These are phyloP conservation scores for Metarhizium album DNA, from an alignment of 2,329 filamentous ascomycete genomes.

Conservation along the genomic window DNA sequence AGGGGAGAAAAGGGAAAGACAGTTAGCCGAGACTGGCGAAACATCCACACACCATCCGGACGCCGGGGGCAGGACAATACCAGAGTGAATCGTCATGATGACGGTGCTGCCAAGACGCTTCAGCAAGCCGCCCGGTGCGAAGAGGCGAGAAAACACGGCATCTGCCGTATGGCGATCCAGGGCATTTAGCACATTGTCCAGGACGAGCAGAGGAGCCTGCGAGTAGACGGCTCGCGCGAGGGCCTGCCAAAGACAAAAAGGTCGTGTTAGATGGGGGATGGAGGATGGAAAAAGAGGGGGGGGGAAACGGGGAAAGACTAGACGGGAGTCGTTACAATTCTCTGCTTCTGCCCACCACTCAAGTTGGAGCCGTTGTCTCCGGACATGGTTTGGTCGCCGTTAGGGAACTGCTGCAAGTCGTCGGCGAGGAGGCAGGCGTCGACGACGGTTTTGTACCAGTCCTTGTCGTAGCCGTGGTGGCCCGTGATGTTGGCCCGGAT, in stretches of 20 bases:
- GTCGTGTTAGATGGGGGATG: not conserved
- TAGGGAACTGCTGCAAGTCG: conserved; percentile 17
- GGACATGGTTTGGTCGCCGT: conserved; percentile 20
- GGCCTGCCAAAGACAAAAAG: conserved; percentile 10
- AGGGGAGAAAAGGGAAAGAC: too few species aligned
- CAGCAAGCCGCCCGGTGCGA: conserved; percentile 3
- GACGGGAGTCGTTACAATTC: too few species aligned
- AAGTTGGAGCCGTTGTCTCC: conserved; percentile 25
- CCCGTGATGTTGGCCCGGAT: conserved; percentile 17
- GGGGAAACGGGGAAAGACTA: too few species aligned
- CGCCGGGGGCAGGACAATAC: too few species aligned
- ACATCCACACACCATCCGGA: too few species aligned
- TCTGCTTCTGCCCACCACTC: conserved; percentile 26
- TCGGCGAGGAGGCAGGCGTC: conserved; percentile 12
- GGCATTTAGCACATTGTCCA: conserved; percentile 6
- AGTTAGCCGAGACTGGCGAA: not conserved
- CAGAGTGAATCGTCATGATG: conserved; percentile 5
- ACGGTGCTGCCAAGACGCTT: conserved; percentile 1
- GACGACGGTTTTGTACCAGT: conserved; percentile 10
- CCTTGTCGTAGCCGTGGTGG: conserved; percentile 9
- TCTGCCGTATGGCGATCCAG: conserved; percentile 4
- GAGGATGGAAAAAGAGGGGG: not conserved
- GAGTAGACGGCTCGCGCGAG: conserved; percentile 32
- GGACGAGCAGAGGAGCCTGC: conserved; percentile 18
- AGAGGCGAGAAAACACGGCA: conserved; percentile 3